Base-by-base conservation (phyloP, 2,329 filamentous ascomycete genomes). In the Nigrospora osmanthi region DNA sequence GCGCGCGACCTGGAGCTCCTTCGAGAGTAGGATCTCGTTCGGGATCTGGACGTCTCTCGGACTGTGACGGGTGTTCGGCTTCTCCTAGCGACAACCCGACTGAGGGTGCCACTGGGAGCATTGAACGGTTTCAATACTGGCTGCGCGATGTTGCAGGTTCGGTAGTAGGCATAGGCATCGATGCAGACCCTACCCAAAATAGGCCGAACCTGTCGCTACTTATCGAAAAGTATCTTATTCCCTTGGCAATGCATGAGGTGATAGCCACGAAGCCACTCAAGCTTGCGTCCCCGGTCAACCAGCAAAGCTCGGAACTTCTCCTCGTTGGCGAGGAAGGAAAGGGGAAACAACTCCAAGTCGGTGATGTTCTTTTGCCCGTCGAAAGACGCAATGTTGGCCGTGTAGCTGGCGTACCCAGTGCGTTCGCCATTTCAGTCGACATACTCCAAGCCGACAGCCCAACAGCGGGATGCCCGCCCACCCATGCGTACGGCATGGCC, bases 371-470 rank as follows among this genome's bases (percentile, higher is more conserved):
- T 52, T 34, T 50, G 48, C 2, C 62, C 61, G 1, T 47, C 13
- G 31, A 58, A 68, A 0, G 53, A 37, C 11, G 37, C 32, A 45
- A 67, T 63, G 23, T 19, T 47, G 9, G 57, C 31, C 11, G 44
- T 45, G 1, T 53, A 57, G 0, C 47, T 54, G 3, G 47, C 47
- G 40, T 56, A 63, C 6, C 64, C 64, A 36, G 54, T 60, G 1
- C 33, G 43, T 28, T 59, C 53, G 9, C 65, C 57, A 35, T 67
- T 61, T 63, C 63, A 67, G 42, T 66, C 61, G 2, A 68, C 37
- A 42, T 60, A 64, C 42, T 68, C 60, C 41, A 63, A 40, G 6
- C 49, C 46, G 34, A 67, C 51, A 2, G 45, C 42, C 58, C 58
- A 65, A 7, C 10, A 10, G 19, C 4, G 7, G 16, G 35, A 49